phyloP scores from a whole-genome alignment of 768 basidiomycete species.

The Termitomyces titanicus region DNA sequence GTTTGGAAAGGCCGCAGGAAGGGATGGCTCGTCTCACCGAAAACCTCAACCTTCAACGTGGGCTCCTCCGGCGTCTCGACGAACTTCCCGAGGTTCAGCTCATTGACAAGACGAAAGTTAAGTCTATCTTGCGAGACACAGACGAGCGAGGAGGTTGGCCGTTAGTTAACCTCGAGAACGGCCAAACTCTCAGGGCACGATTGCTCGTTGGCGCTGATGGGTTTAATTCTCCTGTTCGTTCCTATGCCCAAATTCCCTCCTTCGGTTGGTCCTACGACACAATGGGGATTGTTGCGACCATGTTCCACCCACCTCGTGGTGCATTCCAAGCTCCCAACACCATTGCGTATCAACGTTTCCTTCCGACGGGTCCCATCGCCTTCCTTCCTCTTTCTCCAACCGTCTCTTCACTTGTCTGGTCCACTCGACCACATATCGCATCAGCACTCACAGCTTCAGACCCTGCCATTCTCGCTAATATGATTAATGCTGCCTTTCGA shows the following conservation, averaged over 20 bases:
- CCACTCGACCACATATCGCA: conserved; percentile 75
- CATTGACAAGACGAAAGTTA: conserved; percentile 72
- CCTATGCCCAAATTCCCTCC: conserved; percentile 79
- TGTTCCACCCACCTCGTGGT: conserved; percentile 66
- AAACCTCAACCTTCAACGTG: conserved; percentile 90
- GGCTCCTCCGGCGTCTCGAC: conserved; percentile 64
- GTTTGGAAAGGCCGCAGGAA: conserved; percentile 20
- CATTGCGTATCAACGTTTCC: conserved; percentile 90
- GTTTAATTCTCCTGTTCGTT: conserved; percentile 88
- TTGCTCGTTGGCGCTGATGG: conserved; percentile 92
- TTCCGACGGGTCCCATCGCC: conserved; percentile 93
- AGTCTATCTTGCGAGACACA: conserved; percentile 55
- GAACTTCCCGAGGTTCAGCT: conserved; percentile 52
- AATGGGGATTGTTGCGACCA: conserved; percentile 86
- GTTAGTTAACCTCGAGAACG: conserved; percentile 68
- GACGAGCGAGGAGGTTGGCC: conserved; percentile 71
- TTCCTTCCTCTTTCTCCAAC: conserved; percentile 86
- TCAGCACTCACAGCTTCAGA: conserved; percentile 65
- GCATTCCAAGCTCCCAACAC: conserved; percentile 63
- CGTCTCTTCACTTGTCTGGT: conserved; percentile 91
- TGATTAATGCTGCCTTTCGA: conserved; percentile 92
- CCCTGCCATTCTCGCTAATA: conserved; percentile 54
- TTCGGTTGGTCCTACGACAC: conserved; percentile 92
- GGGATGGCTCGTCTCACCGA: conserved; percentile 86
- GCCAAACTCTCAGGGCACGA: conserved; percentile 61